phyloP scores from a whole-genome alignment of 441 rosid genomes.

The Brassica balearica region DNA sequence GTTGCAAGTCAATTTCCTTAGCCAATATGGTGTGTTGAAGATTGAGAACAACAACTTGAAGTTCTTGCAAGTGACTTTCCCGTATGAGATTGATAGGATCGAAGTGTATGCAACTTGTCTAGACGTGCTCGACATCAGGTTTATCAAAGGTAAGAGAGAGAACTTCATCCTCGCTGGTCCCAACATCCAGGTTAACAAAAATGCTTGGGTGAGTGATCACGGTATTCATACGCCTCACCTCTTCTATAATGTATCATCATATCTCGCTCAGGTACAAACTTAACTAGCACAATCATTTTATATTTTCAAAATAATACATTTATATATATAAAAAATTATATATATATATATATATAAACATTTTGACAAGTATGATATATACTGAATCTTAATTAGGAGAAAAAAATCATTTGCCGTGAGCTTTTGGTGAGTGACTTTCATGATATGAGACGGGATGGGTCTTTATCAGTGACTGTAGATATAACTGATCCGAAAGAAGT shows the following conservation, averaged over 20 bases:
- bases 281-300: background rate
- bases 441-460: background rate
- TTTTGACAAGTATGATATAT: conserved; percentile 9
- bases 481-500: conserved; percentile 21
- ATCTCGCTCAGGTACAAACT: conserved; percentile 30
- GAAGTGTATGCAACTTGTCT: conserved; percentile 14
- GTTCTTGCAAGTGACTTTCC: conserved; percentile 5
- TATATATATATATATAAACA: background rate
- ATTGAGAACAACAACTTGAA: conserved; percentile 26
- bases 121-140: conserved; percentile 21
- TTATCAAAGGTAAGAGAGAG: background rate
- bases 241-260: background rate
- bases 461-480: conserved; percentile 14
- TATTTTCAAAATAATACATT: background rate
- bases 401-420: conserved; percentile 24
- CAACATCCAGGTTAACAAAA: background rate
- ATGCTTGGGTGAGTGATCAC: background rate
- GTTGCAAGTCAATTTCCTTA: background rate
- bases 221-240: background rate
- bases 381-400: conserved; percentile 19
- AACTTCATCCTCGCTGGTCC: conserved; percentile 21
- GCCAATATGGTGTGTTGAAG: background rate
- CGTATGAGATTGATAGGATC: background rate
- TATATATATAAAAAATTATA: background rate
- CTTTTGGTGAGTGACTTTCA: background rate